phyloP scores from a whole-genome alignment of 257 asterid species.

The Handroanthus guayacan region DNA sequence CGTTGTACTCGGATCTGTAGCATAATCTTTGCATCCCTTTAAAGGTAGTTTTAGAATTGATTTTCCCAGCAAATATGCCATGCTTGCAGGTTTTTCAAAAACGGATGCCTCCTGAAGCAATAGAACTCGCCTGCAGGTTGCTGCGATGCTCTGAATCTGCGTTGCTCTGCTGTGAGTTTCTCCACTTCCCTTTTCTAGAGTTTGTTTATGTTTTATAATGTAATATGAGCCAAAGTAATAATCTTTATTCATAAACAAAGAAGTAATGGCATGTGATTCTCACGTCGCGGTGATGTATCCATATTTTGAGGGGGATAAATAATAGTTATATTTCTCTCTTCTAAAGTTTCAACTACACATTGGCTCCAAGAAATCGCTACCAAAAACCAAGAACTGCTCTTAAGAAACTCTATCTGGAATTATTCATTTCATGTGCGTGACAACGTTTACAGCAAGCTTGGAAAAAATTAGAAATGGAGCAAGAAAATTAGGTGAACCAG shows the following conservation, averaged over 20 bases:
- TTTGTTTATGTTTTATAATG: background rate
- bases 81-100: slow-evolving; percentile 70
- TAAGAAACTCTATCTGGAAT: background rate
- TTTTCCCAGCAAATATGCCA: background rate
- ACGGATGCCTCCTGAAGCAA: slow-evolving; percentile 87
- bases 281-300: too few relatives aligned
- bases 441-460: background rate
- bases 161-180: slow-evolving; percentile 74
- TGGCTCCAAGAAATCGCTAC: background rate
- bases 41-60: background rate
- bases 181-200: background rate
- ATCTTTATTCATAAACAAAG: background rate
- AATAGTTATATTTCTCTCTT: background rate
- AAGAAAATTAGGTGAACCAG: too few relatives aligned
- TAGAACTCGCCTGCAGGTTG: slow-evolving; percentile 78
- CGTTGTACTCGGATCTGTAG: background rate
- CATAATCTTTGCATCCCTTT: background rate
- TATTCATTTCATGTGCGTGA: background rate
- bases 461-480: too few relatives aligned
- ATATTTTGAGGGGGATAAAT: slow-evolving; percentile 38
- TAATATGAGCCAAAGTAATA: background rate
- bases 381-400: slow-evolving; percentile 23
- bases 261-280: too few relatives aligned
- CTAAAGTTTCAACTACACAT: background rate
- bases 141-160: slow-evolving; percentile 77